Evolutionary conservation across 768 basidiomycete genomes (phyloP).

Genomic region (Aureoboletus auriporus): DNA sequence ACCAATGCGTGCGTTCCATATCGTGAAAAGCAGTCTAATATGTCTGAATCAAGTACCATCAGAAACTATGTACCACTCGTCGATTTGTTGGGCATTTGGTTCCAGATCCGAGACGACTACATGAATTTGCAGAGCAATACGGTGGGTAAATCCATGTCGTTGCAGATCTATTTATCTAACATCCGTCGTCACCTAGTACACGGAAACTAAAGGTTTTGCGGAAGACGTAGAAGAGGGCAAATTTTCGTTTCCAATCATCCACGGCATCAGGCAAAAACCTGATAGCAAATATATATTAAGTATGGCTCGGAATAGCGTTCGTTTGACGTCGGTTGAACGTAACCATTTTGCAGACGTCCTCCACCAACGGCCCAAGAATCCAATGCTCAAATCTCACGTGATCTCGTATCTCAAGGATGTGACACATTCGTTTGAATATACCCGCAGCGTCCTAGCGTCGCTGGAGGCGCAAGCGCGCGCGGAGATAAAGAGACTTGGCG

Average conservation of each 20-base stretch:
- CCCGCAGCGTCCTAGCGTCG: conserved; percentile 58
- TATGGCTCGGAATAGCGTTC: conserved; percentile 36
- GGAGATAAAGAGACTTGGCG: conserved; percentile 74
- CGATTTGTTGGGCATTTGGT: conserved; percentile 53
- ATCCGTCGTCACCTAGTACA: conserved; percentile 53
- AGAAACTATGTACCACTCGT: conserved; percentile 56
- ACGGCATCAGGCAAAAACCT: conserved; percentile 76
- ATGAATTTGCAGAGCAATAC: conserved; percentile 28
- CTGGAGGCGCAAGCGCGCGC: conserved; percentile 63
- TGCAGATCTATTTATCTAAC: neutral
- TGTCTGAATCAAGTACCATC: neutral
- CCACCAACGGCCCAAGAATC: conserved; percentile 80
- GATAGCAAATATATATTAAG: conserved; percentile 82
- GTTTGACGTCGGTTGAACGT: neutral
- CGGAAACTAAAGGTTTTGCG: conserved; percentile 80
- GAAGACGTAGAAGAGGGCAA: conserved; percentile 97
- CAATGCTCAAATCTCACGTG: conserved; percentile 74
- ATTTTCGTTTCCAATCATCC: conserved; percentile 94
- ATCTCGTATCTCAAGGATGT: conserved; percentile 73
- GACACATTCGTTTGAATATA: conserved; percentile 88
- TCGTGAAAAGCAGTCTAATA: neutral
- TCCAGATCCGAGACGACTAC: conserved; percentile 61
- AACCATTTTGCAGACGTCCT: conserved; percentile 63
- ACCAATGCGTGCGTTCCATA: conserved; percentile 45
- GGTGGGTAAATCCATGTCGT: conserved; percentile 6